Evolutionary conservation across 164 flowering plant species (phyloP), one percentile per base, ranked within the genome.

Genomic region (Sedum album): DNA sequence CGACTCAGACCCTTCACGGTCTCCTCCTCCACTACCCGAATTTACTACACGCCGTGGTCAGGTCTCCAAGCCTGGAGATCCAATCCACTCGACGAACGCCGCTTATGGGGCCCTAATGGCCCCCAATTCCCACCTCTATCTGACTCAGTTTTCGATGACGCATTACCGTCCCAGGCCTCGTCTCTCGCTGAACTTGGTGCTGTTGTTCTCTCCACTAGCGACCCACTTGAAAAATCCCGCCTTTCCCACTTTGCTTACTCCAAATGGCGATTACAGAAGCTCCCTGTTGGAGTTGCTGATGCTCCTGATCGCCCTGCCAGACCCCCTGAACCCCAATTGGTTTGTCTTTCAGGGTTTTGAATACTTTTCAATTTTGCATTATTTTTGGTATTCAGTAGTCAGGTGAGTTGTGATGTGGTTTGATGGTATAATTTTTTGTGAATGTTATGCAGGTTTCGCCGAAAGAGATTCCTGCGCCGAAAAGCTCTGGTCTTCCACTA

Each of bases 381-480:
- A 44, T 13, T 3, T 3, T 15, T 0, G 1, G 15, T 44, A 44
- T 44, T 44, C 1, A 41, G 11, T 11, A 13, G 46, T 41, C 46
- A 41, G 46, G 46, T 9, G 46, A 7, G 39, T 1, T 3, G 25
- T 41, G 17, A 57, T 35, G 68, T 65, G 7, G n/a, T 23, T 6
- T 65, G 46, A 8, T 41, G 14, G 1, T 26, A 25, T n/a, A 17
- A 23, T 41, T 41, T 8, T 2, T 8, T 41, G 46, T 41, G 15
- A 6, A 41, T 14, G 46, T 17, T 68, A 28, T 77, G 66, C 67
- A 93, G 98, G 97, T 93, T 66, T 79, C 96, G 10, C 84, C 93
- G 0, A 93, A 87, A 74, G 96, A 91, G 73, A 82, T 90, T 73
- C 98, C 96, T 25, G 73, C 89, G 64, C 97, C 95, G 49, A 94